phyloP scores from a whole-genome alignment of 352 stramenopile genomes.

The Plasmopara muralis region DNA sequence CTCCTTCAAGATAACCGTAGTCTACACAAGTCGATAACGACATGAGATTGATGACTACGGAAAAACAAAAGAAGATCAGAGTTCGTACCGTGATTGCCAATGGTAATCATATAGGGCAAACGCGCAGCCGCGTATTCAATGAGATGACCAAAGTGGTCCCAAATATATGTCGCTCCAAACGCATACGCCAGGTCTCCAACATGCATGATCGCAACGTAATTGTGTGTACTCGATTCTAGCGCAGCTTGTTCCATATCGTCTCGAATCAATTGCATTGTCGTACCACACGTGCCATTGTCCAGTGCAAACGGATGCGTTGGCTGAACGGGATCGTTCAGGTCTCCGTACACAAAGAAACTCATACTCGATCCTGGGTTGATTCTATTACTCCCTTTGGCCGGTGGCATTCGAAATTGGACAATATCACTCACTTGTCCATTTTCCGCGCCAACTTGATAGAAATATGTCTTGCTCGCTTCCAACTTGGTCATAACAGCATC shows the following conservation, averaged over 20 bases:
- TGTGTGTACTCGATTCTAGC: conserved; percentile 28
- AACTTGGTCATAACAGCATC: conserved; percentile 37
- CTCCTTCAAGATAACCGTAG: conserved; percentile 41
- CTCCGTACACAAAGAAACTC: conserved; percentile 71
- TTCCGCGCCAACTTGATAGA: conserved; percentile 31
- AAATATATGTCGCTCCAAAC: conserved; percentile 56
- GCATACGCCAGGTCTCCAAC: conserved; percentile 81
- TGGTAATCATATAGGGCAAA: conserved; percentile 74
- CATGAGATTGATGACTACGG: too few species aligned
- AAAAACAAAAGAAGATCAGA: too few species aligned
- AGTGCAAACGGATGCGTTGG: conserved; percentile 25
- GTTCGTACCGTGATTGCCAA: conserved; percentile 42
- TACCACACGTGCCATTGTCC: conserved; percentile 29
- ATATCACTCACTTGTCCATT: conserved; percentile 24
- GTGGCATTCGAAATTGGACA: conserved; percentile 27
- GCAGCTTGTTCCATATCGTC: conserved; percentile 27
- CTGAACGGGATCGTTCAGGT: conserved; percentile 39
- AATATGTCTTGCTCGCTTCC: conserved; percentile 26
- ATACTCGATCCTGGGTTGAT: conserved; percentile 25
- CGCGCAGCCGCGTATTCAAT: conserved; percentile 67
- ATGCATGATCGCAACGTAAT: conserved; percentile 67
- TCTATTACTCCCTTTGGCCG: conserved; percentile 17
- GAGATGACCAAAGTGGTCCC: conserved; percentile 80
- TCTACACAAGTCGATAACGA: conserved; percentile 8
- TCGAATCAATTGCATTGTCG: conserved; percentile 30